Conservation (phyloP, 768 basidiomycete species). For the Sistotremastrum suecicum region DNA sequence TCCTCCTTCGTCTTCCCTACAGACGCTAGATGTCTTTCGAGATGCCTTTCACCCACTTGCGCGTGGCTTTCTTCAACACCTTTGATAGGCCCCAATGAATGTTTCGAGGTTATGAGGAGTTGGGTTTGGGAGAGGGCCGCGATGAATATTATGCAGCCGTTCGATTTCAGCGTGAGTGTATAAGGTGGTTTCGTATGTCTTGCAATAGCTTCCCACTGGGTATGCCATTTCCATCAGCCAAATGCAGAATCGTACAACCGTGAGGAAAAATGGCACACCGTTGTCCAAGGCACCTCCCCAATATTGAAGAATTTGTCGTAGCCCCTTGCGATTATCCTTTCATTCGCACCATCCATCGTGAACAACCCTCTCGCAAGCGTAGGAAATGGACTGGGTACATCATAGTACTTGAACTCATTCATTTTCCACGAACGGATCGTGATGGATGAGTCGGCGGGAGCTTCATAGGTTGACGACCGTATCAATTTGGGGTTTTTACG, state of each 20-base stretch:
- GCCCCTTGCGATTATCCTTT: constrained; percentile 66
- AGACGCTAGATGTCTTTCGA: constrained; percentile 46
- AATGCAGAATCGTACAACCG: neutral
- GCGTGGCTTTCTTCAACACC: constrained; percentile 50
- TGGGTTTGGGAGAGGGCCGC: constrained; percentile 63
- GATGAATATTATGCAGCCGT: constrained; percentile 95
- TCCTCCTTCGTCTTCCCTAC: constrained; percentile 58
- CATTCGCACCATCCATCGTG: constrained; percentile 24
- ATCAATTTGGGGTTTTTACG: constrained; percentile 51
- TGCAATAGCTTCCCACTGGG: constrained; percentile 64
- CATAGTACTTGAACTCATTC: constrained; percentile 92
- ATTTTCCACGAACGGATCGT: constrained; percentile 85
- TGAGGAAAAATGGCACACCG: constrained; percentile 36
- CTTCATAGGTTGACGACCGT: constrained; percentile 38
- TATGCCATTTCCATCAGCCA: neutral
- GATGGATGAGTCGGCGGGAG: constrained; percentile 41
- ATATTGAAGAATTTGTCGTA: constrained; percentile 99
- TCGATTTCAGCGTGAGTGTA: constrained; percentile 81
- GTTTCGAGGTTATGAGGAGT: constrained; percentile 84
- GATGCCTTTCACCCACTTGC: constrained; percentile 72
- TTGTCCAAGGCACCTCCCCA: constrained; percentile 90
- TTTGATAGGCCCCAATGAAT: constrained; percentile 55
- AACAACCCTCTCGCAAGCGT: constrained; percentile 92
- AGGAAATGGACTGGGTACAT: constrained; percentile 82
- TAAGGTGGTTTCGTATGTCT: constrained; percentile 64